Percentiles rank a stretch among this genome's conserved stretches.
These are phyloP conservation scores for Triglochin maritima DNA, from an alignment of 106 monocot species.

Conservation along the genomic window DNA sequence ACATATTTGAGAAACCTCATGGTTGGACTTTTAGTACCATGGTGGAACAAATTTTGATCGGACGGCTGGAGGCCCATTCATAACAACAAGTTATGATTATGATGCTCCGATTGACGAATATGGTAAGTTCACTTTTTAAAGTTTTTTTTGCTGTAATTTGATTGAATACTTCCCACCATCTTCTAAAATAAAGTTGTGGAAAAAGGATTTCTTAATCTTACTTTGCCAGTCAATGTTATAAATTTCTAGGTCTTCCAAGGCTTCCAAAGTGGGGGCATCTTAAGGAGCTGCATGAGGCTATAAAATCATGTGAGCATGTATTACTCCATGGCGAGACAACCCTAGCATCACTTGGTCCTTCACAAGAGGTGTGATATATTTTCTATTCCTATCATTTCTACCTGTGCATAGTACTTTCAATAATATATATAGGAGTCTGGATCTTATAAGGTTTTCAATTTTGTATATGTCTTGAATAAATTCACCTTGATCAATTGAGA, in stretches of 20 bases:
- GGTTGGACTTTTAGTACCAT: constrained; percentile 54
- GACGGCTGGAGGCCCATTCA: constrained; percentile 93
- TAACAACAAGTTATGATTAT: constrained; percentile 97
- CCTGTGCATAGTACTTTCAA: neutral
- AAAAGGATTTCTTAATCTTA: neutral
- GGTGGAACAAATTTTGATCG: constrained; percentile 98
- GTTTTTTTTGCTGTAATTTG: neutral
- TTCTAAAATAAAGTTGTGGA: neutral
- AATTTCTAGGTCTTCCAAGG: constrained; percentile 51
- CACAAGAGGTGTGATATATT: constrained; percentile 54
- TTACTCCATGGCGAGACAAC: constrained; percentile 50
- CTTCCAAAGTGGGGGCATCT: constrained; percentile 94
- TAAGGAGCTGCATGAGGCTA: constrained; percentile 73
- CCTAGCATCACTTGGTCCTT: constrained; percentile 39
- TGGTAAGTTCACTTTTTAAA: constrained; percentile 22
- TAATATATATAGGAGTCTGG: too few species aligned
- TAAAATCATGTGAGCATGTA: constrained; percentile 56
- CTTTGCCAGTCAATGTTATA: neutral
- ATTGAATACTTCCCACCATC: neutral
- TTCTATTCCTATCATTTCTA: neutral
- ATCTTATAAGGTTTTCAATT: too few species aligned
- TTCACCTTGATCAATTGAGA: too few species aligned
- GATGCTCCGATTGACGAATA: constrained; percentile 99
- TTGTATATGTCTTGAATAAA: too few species aligned
- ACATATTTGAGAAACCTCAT: neutral